A percentile compares a stretch with the other conserved stretches of the same genome.
phyloP scores from a whole-genome alignment of 1,284 basidiomycete species.

The Meripilus lineatus region DNA sequence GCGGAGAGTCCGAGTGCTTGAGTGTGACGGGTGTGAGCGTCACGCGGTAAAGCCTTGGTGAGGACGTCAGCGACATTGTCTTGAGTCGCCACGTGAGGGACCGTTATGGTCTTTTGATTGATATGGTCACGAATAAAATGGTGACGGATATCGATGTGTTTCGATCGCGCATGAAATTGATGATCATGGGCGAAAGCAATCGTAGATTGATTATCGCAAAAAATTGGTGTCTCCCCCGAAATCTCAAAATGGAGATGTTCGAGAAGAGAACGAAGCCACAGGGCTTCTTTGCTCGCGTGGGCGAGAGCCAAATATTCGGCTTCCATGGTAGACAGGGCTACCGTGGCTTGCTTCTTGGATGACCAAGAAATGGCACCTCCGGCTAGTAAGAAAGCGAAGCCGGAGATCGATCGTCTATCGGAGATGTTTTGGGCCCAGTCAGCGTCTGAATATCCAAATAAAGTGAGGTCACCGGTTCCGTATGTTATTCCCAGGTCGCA shows the following conservation, averaged over 20 bases:
- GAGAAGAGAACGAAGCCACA: constrained; percentile 26
- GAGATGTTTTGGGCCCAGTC: constrained; percentile 13
- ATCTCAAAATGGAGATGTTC: constrained; percentile 20
- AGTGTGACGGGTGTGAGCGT: too few species aligned
- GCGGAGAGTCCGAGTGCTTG: too few species aligned
- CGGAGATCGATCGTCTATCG: constrained; percentile 28
- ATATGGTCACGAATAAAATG: constrained; percentile 31
- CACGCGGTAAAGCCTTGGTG: constrained; percentile 40
- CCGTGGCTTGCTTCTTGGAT: constrained; percentile 31
- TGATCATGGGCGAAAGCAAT: too few species aligned
- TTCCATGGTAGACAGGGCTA: too few species aligned
- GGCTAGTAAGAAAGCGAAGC: constrained; percentile 28
- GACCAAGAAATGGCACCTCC: constrained; percentile 32
- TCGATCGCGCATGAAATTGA: constrained; percentile 25
- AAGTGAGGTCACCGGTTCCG: constrained; percentile 13
- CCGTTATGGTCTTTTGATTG: constrained; percentile 18
- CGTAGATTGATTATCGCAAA: too few species aligned
- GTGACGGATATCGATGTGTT: constrained; percentile 34
- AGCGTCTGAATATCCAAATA: constrained; percentile 36
- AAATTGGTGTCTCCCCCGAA: too few species aligned
- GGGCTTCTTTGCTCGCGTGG: constrained; percentile 22
- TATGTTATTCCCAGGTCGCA: constrained; percentile 24
- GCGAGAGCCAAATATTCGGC: too few species aligned
- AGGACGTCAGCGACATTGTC: constrained; percentile 37
- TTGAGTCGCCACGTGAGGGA: constrained; percentile 24